Evolutionary conservation across 352 stramenopile species (phyloP), one percentile per base, ranked within the genome.

Genomic region (Globisporangium cystogenes): DNA sequence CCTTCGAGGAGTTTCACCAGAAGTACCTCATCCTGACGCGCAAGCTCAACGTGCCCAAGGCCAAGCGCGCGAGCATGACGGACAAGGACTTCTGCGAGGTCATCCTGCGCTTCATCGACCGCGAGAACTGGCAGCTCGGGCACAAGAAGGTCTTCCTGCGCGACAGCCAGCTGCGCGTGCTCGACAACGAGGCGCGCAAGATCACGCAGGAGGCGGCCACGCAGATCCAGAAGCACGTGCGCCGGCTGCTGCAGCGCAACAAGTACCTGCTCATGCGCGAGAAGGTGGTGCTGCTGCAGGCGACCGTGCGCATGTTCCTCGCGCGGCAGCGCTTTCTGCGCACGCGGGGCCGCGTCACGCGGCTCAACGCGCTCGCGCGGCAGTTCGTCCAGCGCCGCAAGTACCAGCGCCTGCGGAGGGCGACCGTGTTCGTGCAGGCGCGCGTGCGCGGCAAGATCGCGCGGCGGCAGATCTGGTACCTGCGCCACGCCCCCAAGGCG

Each of bases 131-230:
- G 85, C 85, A 95, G 48, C 57, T 95, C 15, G 85, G 85, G 18
- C 79, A 95, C 70, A 91, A 92, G 54, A 95, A 95, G 48, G 85
- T 95, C 0, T 95, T 95, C 36, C 68, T 95, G 49, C 82, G 85
- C 43, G 85, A 95, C 53, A 87, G 77, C 33, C 82, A 93, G 46
- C 59, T 95, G 39, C 81, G 85, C 14, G 76, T 86, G 39, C 58
- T 95, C 18, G 85, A 95, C 48, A 92, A 91, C 26, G 82, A 92
- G 60, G 74, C 76, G 1, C 79, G 83, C n/a, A 93, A 91, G 61
- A 88, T 95, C 57, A 86, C 79, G n/a, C 69, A 87, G 12, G 75
- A 93, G 11, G 85, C 85, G 7, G 81, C 79, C 26, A 88, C 62
- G 10, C 62, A 76, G 24, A 86, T 93, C 43, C 85, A 95, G 41